These are phyloP conservation scores for Suillus lakei DNA, from an alignment of 768 basidiomycete genomes.

Conservation along the genomic window DNA sequence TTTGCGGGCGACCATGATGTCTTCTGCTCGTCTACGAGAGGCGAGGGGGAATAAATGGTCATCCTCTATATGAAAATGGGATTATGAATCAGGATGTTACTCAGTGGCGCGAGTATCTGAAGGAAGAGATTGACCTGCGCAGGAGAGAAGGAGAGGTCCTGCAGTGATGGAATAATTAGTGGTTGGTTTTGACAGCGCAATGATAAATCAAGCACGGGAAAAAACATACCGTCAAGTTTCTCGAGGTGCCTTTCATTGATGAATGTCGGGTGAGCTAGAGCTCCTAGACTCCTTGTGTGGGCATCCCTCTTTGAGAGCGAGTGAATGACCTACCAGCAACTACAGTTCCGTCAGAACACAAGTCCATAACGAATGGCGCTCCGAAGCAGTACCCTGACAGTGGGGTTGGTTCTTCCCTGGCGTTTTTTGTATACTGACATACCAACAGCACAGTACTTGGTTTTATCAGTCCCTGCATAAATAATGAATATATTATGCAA, in stretches of 20 bases:
- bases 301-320: background rate
- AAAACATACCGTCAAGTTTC: slow-evolving; percentile 46
- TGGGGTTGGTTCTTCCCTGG: too few species aligned
- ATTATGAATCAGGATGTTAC: background rate
- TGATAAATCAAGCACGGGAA: background rate
- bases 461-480: slow-evolving; percentile 31
- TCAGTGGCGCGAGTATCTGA: background rate
- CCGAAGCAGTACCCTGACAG: slow-evolving; percentile 65
- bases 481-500: background rate
- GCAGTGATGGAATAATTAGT: background rate
- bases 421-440: slow-evolving; percentile 15
- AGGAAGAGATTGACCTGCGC: slow-evolving; percentile 22
- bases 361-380: slow-evolving; percentile 51
- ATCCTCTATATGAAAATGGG: slow-evolving; percentile 40
- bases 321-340: slow-evolving; percentile 43
- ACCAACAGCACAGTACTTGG: slow-evolving; percentile 48
- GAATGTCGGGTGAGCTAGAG: slow-evolving; percentile 56
- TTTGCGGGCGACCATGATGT: slow-evolving; percentile 52
- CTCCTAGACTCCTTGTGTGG: slow-evolving; percentile 30
- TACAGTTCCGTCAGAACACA: slow-evolving; percentile 46
- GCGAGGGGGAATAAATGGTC: slow-evolving; percentile 55
- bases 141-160: slow-evolving; percentile 27
- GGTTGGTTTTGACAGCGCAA: background rate
- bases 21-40: slow-evolving; percentile 60
- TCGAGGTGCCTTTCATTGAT: slow-evolving; percentile 57